Percentiles rank a stretch among this genome's conserved stretches.
Evolutionary conservation across 2,329 filamentous ascomycete genomes (phyloP).

Genomic region (Immersiporthe knoxdaviesiana): DNA sequence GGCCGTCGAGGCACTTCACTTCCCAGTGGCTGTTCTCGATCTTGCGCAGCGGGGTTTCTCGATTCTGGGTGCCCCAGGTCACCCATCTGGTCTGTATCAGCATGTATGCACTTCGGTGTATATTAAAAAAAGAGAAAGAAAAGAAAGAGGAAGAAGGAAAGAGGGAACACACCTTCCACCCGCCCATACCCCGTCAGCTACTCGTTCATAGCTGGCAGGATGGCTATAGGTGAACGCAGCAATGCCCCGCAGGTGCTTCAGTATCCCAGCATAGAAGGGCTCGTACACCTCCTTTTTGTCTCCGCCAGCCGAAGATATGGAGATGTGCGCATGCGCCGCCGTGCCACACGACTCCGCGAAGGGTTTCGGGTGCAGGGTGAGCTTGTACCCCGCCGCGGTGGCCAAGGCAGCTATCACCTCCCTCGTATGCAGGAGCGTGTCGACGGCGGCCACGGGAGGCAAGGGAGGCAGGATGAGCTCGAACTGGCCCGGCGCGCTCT

Average conservation of each 20-base stretch:
- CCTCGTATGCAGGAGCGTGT: constrained; percentile 70
- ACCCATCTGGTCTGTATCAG: constrained; percentile 56
- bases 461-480: constrained; percentile 72
- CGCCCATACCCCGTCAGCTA: constrained; percentile 72
- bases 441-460: constrained; percentile 68
- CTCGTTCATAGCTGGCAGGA: constrained; percentile 68
- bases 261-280: constrained; percentile 72
- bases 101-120: background rate
- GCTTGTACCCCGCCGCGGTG: constrained; percentile 62
- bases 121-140: no score
- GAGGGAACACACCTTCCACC: constrained; percentile 59
- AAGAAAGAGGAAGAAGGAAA: no score
- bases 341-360: constrained; percentile 61
- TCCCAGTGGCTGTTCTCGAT: constrained; percentile 74
- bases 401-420: constrained; percentile 70
- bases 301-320: constrained; percentile 55
- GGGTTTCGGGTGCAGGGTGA: constrained; percentile 76
- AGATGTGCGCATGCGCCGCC: constrained; percentile 72
- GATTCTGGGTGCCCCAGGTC: constrained; percentile 80
- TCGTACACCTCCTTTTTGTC: constrained; percentile 53
- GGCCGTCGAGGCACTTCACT: constrained; percentile 74
- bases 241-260: constrained; percentile 68
- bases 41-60: constrained; percentile 73
- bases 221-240: constrained; percentile 70
- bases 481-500: constrained; percentile 75